Evolutionary conservation across 2,329 filamentous ascomycete genomes (phyloP).

Genomic region (Apiospora malaysiana): DNA sequence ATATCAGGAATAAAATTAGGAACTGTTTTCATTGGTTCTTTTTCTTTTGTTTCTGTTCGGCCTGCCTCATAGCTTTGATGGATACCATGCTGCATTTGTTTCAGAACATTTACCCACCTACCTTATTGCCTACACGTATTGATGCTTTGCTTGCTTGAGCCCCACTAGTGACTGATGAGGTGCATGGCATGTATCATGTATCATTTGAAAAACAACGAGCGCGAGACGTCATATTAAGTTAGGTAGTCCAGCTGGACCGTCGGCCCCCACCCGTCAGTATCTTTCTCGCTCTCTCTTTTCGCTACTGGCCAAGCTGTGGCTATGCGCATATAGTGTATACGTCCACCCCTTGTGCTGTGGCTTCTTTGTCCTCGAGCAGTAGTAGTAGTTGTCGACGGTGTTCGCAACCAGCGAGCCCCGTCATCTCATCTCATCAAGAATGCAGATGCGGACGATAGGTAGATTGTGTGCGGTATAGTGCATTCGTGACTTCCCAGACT

Average conservation of each 20-base stretch:
- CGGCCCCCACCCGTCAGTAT: background rate
- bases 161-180: slow-evolving; percentile 16
- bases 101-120: background rate
- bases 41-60: slow-evolving; percentile 1
- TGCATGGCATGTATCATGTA: slow-evolving; percentile 14
- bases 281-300: background rate
- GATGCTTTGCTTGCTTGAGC: background rate
- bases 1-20: slow-evolving; percentile 10
- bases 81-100: background rate
- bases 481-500: background rate
- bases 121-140: background rate
- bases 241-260: background rate
- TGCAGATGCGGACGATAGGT: background rate
- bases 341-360: background rate
- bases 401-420: background rate
- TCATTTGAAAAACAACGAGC: slow-evolving; percentile 12
- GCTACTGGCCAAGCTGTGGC: background rate
- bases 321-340: background rate
- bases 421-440: background rate
- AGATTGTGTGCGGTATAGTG: background rate
- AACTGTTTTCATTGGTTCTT: background rate
- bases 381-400: background rate
- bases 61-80: slow-evolving; percentile 13
- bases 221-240: slow-evolving; percentile 15
- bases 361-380: background rate